Base-by-base conservation (phyloP, 345 rosid species). In the Aurinia saxatilis region DNA sequence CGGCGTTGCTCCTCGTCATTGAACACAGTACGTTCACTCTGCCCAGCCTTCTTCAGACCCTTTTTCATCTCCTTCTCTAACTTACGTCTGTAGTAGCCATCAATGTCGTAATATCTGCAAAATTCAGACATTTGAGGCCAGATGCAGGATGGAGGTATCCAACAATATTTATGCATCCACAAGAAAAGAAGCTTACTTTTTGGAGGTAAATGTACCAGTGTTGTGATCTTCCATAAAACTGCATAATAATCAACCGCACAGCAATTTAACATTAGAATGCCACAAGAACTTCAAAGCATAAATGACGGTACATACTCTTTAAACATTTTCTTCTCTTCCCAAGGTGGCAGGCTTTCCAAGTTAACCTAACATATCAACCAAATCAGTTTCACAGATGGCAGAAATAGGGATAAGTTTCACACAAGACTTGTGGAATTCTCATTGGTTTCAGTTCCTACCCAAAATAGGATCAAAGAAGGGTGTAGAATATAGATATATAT, bases 191-290 rank as follows among this genome's bases (percentile, higher is more conserved):
- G 21, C 84, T 83, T 81, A 92, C 98, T 92, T 92, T 73, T 86
- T 89, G 59, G 99, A 93, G 44, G 99, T 84, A 70, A 93, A 90
- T 23, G 99, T 90, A 54, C 96, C 99, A 6, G 99, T 93, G 58
- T 93, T 90, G 66, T 93, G 95, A 69, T 93, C 99, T 68, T 93
- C 99, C 99, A 93, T 93, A 61, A 85, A 93, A 72, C 99, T 93
- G 85, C 30, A 40, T 47, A 27, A 23, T 13, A 65, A 52, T 18
- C 44, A 57, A 55, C 48, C 5, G 5, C 58, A 31, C 9, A 57
- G n/a, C n/a, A n/a, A n/a, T n/a, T n/a, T n/a, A n/a, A 40, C 13
- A 17, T 48, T 2, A 71, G 4, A 42, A 41, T 23, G 19, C 65
- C 44, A 16, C 10, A 56, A 48, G 35, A 35, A 0, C 38, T 37